A percentile compares a stretch with the other conserved stretches of the same genome.
Evolutionary conservation across 2,329 filamentous ascomycete genomes (phyloP).

Genomic region (Xylaria sp.): DNA sequence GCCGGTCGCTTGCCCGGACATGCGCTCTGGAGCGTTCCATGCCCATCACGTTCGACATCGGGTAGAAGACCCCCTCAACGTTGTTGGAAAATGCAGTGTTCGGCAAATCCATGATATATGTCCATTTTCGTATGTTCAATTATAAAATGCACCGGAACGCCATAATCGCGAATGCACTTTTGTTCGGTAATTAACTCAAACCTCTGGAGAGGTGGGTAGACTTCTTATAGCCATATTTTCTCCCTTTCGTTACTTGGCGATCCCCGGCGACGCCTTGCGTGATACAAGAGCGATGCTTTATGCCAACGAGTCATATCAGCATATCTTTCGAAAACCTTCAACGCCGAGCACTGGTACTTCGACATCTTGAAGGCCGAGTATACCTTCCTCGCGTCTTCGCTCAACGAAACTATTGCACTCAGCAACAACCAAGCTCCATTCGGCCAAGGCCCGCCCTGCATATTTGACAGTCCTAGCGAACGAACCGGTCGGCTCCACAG

Average conservation of each 20-base stretch:
- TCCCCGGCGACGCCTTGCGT: too few relatives aligned
- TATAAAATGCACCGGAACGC: constrained; percentile 23
- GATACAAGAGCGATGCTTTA: neutral
- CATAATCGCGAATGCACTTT: constrained; percentile 11
- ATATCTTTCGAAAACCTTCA: constrained; percentile 65
- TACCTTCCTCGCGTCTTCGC: constrained; percentile 77
- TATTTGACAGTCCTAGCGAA: constrained; percentile 66
- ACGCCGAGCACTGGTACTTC: constrained; percentile 75
- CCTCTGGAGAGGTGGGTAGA: neutral
- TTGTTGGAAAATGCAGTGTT: constrained; percentile 9
- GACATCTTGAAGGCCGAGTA: constrained; percentile 72
- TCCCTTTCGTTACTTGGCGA: neutral
- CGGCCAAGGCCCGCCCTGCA: constrained; percentile 77
- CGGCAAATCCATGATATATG: constrained; percentile 2
- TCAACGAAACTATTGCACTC: constrained; percentile 88
- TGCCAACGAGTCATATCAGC: constrained; percentile 23
- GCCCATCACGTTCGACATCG: neutral
- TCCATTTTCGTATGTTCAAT: constrained; percentile 22
- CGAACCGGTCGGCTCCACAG: constrained; percentile 59
- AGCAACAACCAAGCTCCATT: constrained; percentile 79
- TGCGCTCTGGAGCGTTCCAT: neutral
- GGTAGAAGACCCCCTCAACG: neutral
- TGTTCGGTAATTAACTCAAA: constrained; percentile 2
- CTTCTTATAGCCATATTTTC: neutral
- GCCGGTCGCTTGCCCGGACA: neutral